Base-by-base conservation (phyloP, 176 grass and related monocot genomes). In the Eleusine indica region DNA sequence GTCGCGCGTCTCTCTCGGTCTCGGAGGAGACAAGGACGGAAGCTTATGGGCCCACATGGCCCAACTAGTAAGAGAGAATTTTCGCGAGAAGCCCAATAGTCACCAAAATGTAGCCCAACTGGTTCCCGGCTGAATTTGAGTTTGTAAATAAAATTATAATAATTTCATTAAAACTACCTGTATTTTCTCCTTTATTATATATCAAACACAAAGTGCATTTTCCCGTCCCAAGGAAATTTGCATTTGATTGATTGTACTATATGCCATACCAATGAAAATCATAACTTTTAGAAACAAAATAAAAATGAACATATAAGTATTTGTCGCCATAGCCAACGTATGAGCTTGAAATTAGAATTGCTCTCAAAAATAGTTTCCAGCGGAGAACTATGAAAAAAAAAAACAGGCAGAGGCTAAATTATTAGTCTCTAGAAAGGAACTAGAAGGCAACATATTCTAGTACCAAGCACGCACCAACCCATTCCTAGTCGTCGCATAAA, bases 391-490 rank as follows among this genome's bases (percentile, higher is more conserved):
- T 12, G 35, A 6, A 12, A 40, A 10, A 51, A 51, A 2, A 68
- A 61, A 5, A 11, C 17, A 40, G 40, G 44, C 1, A 37, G 18
- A 68, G 38, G 29, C 11, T 13, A 37, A 14, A 8, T 49, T 52
- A 22, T 63, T 4, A 46, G 21, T 81, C 28, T 81, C 1, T 7
- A 56, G 12, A 66, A 66, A 49, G 42, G 18, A 21, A 62, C 80
- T 82, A 82, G 81, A 83, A 83, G 57, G 3, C 30, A 65, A 9
- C 21, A 75, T 83, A 83, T 75, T 83, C 3, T 75, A 75, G 60
- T 66, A 18, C 13, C 4, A 15, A 30, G 37, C 15, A 32, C 35
- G 37, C 72, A 68, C 82, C 82, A 35, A 68, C 30, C 62, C 21
- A 10, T 69, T 80, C 32, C 78, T 54, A 80, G 68, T 49, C 4